Evolutionary conservation across 805 yeast species (phyloP), one percentile per base, ranked within the genome.

Genomic region (Pichia cephalocereana): DNA sequence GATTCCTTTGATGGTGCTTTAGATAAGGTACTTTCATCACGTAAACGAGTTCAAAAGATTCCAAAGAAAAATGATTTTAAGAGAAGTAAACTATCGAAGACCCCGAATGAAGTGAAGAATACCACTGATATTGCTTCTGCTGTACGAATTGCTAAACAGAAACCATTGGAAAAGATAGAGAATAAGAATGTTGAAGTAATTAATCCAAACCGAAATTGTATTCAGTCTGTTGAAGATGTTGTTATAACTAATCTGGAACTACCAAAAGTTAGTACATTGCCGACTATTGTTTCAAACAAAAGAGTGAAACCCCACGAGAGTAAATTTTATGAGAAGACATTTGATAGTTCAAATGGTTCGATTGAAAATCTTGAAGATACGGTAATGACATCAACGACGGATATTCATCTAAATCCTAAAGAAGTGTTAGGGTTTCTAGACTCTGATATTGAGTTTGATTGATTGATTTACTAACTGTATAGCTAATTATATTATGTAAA

Each of bases 401-500:
- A 30, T 30, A 30, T 30, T 30, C 14, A 30, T 12, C 2, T 12
- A 12, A 30, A 30, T 30, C 14, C 14, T 12, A 44, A 50, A 18
- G 45, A 42, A 17, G 28, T 50, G 6, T 52, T 63, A 14, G 51
- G 48, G 9, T 61, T 59, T 46, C 41, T 59, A 18, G 64, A 56
- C 5, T 59, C 63, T 4, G 64, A 60, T 44, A 48, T 59, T 12
- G 62, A 59, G 40, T 41, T 58, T 38, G 54, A 65, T 53, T 38
- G 54, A 65, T 53, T 47, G 30, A 38, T n/a, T 18, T 18, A 23
- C 5, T 23, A 23, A 23, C 26, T 23, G 26, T 23, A 5, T 23
- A 23, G 7, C 26, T 23, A 23, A 23, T 23, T 23, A 23, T 23
- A 5, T 5, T 23, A 23, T 23, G 26, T 23, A 23, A 23, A 23